A percentile compares a stretch with the other conserved stretches of the same genome.
phyloP scores from a whole-genome alignment of 306 rosid genomes.

The Aeschynomene evenia region DNA sequence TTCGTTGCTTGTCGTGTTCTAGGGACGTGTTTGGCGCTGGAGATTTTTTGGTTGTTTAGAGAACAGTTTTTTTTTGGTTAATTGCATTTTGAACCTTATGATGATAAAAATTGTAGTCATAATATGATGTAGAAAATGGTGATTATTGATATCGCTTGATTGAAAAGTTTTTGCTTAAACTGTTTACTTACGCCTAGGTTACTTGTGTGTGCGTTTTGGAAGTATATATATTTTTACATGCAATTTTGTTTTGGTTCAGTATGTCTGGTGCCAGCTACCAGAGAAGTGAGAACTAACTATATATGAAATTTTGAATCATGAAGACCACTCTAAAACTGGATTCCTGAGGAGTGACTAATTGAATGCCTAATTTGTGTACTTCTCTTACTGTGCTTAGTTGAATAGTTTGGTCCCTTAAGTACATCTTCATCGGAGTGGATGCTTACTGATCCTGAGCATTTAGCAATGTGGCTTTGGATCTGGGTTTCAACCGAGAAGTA shows the following conservation, averaged over 20 bases:
- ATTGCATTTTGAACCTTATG: constrained; percentile 27
- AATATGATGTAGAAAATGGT: constrained; percentile 41
- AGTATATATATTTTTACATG: neutral
- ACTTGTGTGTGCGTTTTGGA: neutral
- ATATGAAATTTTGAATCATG: neutral
- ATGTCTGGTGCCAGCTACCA: neutral
- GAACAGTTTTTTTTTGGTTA: neutral
- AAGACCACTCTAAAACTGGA: neutral
- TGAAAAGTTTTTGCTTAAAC: constrained; percentile 11
- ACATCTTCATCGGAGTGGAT: neutral
- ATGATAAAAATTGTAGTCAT: constrained; percentile 16
- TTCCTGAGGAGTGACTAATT: neutral
- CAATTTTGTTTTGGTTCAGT: neutral
- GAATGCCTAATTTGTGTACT: neutral
- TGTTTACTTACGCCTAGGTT: neutral
- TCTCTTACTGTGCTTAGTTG: neutral
- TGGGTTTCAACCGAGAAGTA: constrained; percentile 16
- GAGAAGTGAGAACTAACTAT: too few species aligned
- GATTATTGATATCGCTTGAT: constrained; percentile 29
- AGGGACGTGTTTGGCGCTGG: constrained; percentile 29
- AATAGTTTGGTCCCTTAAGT: neutral
- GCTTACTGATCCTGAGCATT: neutral
- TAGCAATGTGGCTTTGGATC: constrained; percentile 16
- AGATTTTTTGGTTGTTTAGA: constrained; percentile 15
- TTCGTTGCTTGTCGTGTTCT: constrained; percentile 86